Base-by-base conservation (phyloP, 306 rosid species). In the Fragaria nilgerrensis region DNA sequence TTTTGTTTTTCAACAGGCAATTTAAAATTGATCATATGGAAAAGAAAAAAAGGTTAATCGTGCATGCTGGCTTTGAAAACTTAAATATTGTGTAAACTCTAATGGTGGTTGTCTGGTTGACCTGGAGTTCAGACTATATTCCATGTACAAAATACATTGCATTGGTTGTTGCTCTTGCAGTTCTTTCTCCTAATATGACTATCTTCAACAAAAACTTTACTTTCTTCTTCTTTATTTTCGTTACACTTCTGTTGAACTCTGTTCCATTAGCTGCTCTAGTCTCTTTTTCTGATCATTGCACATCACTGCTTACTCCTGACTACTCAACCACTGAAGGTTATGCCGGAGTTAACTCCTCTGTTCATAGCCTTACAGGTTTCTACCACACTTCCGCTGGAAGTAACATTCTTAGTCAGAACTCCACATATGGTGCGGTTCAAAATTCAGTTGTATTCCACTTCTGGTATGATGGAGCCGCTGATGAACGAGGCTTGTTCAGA, bases 201-300 rank as follows among this genome's bases (percentile, higher is more conserved):
- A 29, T 36, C 25, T 53, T 39, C 14, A 7, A 25, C 71, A 81
- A 43, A 11, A 52, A 22, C 9, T 48, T 4, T 0, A 58, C 73
- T 1, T 58, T 58, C 78, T 74, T 58, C 78, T 74, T 78, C 82
- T 73, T 79, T 22, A 65, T 82, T 27, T 63, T 65, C 61, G 49
- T 34, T 5, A 5, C 63, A 73, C 56, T 75, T 52, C 45, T 27
- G 56, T 25, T 74, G 56, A 76, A 43, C 61, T 50, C 10, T 77
- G 17, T 76, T 76, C 37, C 67, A 7, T 72, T 86, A 20, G 50
- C 85, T 23, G 34, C 64, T 44, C 61, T 32, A 49, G 15, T 49
- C 78, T 36, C 79, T 16, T 89, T 85, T 75, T 49, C 81, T 27
- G 82, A 82, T 22, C 86, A 81, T 43, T 87, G 94, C 64, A 65